phyloP scores from a whole-genome alignment of 176 grass and related monocot genomes.

The Carex kokanica region DNA sequence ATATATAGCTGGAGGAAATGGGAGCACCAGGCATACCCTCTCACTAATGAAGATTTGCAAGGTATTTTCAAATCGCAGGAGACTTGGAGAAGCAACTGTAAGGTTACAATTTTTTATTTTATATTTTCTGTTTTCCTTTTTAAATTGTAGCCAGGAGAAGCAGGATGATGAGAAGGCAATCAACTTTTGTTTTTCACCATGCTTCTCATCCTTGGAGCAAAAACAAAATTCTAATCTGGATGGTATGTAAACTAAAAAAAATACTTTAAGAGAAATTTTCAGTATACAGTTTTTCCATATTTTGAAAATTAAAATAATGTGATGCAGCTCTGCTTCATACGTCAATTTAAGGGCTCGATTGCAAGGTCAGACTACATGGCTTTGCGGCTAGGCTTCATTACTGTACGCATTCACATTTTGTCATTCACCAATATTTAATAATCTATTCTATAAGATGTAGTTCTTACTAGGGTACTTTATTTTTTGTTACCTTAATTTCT shows the following conservation, averaged over 20 bases:
- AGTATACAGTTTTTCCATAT: neutral
- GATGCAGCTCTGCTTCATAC: slow-evolving; percentile 84
- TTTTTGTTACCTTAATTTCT: slow-evolving; percentile 27
- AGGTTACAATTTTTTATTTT: neutral
- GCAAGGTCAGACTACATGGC: slow-evolving; percentile 89
- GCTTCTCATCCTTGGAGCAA: slow-evolving; percentile 98
- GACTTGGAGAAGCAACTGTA: neutral
- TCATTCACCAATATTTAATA: neutral
- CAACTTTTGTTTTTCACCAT: slow-evolving; percentile 87
- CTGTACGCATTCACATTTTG: slow-evolving; percentile 45
- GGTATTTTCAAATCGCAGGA: slow-evolving; percentile 25
- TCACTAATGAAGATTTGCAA: slow-evolving; percentile 76
- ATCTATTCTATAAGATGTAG: slow-evolving; percentile 5
- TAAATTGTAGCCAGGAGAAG: slow-evolving; percentile 58
- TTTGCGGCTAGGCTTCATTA: slow-evolving; percentile 81
- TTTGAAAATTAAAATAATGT: slow-evolving; percentile 17
- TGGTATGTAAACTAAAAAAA: slow-evolving; percentile 45
- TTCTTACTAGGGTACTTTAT: slow-evolving; percentile 29
- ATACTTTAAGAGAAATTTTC: neutral
- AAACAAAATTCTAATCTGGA: slow-evolving; percentile 92
- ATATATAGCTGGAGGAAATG: slow-evolving; percentile 99
- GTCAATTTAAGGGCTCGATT: slow-evolving; percentile 88
- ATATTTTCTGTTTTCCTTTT: neutral
- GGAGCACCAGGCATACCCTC: slow-evolving; percentile 53
- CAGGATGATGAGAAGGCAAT: slow-evolving; percentile 81